These are phyloP conservation scores for Fusarium sp. DNA, from an alignment of 2,329 filamentous ascomycete genomes.

Conservation along the genomic window DNA sequence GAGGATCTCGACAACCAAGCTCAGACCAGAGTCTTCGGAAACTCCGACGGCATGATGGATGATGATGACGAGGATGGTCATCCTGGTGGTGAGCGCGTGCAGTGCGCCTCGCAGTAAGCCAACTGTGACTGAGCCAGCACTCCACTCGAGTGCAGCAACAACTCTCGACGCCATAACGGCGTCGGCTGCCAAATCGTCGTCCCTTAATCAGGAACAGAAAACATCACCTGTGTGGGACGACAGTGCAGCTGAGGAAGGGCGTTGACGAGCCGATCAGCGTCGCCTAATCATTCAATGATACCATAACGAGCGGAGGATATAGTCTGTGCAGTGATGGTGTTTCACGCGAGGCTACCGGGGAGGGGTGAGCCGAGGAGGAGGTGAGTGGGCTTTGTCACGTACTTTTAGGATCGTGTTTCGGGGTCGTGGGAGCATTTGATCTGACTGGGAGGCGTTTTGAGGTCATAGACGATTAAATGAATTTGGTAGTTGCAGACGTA, in stretches of 20 bases:
- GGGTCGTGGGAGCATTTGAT: conserved; percentile 48
- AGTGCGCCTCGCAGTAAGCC: conserved; percentile 87
- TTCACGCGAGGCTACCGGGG: conserved; percentile 9
- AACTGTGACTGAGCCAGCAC: conserved; percentile 6
- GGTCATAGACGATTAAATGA: conserved; percentile 56
- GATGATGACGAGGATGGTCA: conserved; percentile 85
- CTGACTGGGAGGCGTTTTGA: conserved; percentile 54
- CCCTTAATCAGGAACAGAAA: conserved; percentile 14
- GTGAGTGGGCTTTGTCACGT: conserved; percentile 30
- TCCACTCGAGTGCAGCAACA: conserved; percentile 28
- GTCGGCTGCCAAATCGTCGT: conserved; percentile 23
- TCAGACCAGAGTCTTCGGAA: conserved; percentile 76
- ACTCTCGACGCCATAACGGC: conserved; percentile 30
- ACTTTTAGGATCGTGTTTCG: conserved; percentile 39
- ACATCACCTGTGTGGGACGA: conserved; percentile 8
- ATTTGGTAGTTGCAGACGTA: conserved; percentile 50
- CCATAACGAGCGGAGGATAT: conserved; percentile 39
- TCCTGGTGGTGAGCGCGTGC: conserved; percentile 81
- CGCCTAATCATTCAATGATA: conserved; percentile 47
- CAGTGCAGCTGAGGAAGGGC: conserved; percentile 33
- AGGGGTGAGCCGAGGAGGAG: conserved; percentile 15
- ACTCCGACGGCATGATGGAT: conserved; percentile 69
- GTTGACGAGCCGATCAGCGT: conserved; percentile 32
- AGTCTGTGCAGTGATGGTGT: conserved; percentile 23
- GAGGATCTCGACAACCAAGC: conserved; percentile 83